A percentile compares a stretch with the other conserved stretches of the same genome.
Evolutionary conservation across 768 basidiomycete species (phyloP).

Genomic region (Strobilomyces confusus): DNA sequence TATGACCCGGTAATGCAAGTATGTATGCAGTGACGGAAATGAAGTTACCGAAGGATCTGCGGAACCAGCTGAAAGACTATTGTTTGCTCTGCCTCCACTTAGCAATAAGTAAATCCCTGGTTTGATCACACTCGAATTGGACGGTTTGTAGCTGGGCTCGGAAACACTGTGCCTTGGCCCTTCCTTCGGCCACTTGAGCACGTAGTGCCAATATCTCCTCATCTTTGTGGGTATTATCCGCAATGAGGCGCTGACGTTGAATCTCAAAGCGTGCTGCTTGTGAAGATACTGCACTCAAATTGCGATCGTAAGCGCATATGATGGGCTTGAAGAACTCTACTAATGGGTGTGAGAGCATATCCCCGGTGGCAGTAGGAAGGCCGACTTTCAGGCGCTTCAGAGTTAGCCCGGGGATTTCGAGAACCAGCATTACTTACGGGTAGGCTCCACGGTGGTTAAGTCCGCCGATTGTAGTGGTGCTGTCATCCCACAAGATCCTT

Average conservation of each 20-base stretch:
- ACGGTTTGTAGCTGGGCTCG: constrained; percentile 2
- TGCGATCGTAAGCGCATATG: constrained; percentile 8
- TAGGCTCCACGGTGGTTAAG: neutral
- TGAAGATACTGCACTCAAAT: neutral
- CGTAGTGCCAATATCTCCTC: constrained; percentile 3
- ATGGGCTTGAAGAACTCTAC: constrained; percentile 8
- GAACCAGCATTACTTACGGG: neutral
- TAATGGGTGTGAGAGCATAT: constrained; percentile 4
- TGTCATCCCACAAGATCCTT: constrained; percentile 9
- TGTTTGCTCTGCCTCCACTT: constrained; percentile 3
- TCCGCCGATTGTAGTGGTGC: neutral
- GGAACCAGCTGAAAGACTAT: neutral
- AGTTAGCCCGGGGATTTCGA: neutral
- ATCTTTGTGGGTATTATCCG: constrained; percentile 3
- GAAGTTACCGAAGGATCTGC: neutral
- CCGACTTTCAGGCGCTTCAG: neutral
- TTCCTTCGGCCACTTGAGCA: constrained; percentile 6
- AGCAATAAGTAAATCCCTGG: constrained; percentile 6
- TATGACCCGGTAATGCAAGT: neutral
- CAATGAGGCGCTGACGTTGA: constrained; percentile 6
- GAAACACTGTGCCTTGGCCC: constrained; percentile 4
- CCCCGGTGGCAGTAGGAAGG: neutral
- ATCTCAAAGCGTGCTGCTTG: constrained; percentile 11
- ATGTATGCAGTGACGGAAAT: no score
- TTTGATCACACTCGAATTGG: constrained; percentile 5